Percentiles rank a stretch among this genome's conserved stretches.
Conservation (phyloP, 139 green algal genomes). For the Haematococcus sp. region DNA sequence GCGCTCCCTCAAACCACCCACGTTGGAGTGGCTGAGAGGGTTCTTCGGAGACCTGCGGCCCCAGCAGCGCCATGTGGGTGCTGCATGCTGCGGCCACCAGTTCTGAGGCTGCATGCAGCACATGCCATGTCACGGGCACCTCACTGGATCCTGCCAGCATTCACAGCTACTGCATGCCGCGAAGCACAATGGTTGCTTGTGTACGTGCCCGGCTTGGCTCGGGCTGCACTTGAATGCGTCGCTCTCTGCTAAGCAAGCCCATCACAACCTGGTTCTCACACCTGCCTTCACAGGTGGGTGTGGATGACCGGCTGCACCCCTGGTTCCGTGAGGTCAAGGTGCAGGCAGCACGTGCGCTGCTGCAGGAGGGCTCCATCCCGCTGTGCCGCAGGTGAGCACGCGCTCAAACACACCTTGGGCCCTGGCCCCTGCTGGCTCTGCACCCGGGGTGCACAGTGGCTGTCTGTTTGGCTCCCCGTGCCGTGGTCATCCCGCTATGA, state of each 20-base stretch:
- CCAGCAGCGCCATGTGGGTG: constrained; percentile 34
- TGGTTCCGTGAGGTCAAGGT: constrained; percentile 55
- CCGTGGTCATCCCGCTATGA: too few species aligned
- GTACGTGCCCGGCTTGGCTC: too few species aligned
- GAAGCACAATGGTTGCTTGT: too few species aligned
- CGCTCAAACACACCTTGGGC: too few species aligned
- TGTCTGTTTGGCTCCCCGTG: too few species aligned
- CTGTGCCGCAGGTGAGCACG: constrained; percentile 30
- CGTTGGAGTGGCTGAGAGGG: constrained; percentile 32
- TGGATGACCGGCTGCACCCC: constrained; percentile 51
- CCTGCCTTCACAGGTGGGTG: constrained; percentile 56
- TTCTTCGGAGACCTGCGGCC: constrained; percentile 45
- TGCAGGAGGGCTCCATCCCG: constrained; percentile 29
- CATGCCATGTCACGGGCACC: background rate
- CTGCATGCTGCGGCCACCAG: background rate
- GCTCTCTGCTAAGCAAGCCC: too few species aligned
- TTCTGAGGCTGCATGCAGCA: background rate
- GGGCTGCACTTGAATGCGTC: too few species aligned
- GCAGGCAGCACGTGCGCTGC: constrained; percentile 20
- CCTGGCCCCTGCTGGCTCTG: too few species aligned
- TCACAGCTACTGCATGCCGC: too few species aligned
- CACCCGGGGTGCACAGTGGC: too few species aligned
- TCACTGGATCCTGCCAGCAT: too few species aligned
- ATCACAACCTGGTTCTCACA: too few species aligned
- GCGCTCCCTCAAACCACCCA: constrained; percentile 13